phyloP scores from a whole-genome alignment of 257 asterid genomes.

The Fraxinus anomala region DNA sequence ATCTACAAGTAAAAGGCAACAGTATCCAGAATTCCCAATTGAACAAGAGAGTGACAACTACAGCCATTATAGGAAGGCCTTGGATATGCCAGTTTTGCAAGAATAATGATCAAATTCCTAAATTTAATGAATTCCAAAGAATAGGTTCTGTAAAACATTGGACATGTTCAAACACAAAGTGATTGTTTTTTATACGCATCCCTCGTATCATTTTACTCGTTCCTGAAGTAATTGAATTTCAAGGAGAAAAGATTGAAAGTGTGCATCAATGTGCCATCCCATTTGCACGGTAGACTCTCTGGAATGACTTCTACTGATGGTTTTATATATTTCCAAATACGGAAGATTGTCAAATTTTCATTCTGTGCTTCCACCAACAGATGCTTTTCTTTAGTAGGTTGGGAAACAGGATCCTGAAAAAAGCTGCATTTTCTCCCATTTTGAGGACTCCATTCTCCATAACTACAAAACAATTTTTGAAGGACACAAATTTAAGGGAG shows the following conservation, averaged over 20 bases:
- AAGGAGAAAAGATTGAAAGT: background rate
- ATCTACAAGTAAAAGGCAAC: background rate
- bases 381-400: slow-evolving; percentile 1
- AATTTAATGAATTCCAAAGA: background rate
- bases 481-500: background rate
- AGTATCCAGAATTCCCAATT: background rate
- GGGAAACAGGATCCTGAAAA: slow-evolving; percentile 3
- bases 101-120: background rate
- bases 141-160: background rate
- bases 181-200: background rate
- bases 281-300: background rate
- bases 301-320: background rate
- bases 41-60: background rate
- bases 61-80: background rate
- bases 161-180: background rate
- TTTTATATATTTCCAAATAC: background rate
- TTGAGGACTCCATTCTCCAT: background rate
- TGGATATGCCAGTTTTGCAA: background rate
- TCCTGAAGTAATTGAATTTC: background rate
- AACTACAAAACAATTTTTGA: background rate
- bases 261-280: slow-evolving; percentile 2
- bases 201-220: slow-evolving; percentile 10
- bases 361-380: slow-evolving; percentile 2
- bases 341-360: background rate
- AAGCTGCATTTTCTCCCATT: background rate